Conservation (phyloP, 129 eudicot genomes). For the Centella asiatica region DNA sequence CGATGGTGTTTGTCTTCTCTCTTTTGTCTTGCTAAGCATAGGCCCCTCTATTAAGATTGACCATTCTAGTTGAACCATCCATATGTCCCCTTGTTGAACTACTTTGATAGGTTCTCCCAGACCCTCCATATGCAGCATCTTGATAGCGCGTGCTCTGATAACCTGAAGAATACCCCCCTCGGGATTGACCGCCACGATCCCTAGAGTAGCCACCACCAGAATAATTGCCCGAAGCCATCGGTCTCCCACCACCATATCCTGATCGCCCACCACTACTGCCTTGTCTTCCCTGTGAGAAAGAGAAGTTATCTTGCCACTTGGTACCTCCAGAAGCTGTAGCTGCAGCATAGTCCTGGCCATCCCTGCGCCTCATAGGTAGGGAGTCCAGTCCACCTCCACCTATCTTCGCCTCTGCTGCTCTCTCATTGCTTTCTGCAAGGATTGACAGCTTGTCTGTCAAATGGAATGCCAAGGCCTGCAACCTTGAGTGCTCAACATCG, state of each 20-base stretch:
- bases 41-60: constrained; percentile 58
- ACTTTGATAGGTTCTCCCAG: constrained; percentile 1
- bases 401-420: constrained; percentile 55
- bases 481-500: constrained; percentile 64
- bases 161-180: constrained; percentile 27
- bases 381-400: constrained; percentile 72
- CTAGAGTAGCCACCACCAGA: constrained; percentile 26
- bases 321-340: constrained; percentile 30
- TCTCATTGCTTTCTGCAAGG: constrained; percentile 76
- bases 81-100: constrained; percentile 44
- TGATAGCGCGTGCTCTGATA: constrained; percentile 39
- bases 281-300: constrained; percentile 44
- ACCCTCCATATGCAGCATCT: constrained; percentile 13
- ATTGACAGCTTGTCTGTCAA: constrained; percentile 65
- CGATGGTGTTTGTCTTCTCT: no score
- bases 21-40: no score
- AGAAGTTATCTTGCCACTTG: constrained; percentile 59
- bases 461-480: constrained; percentile 76
- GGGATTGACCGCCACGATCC: constrained; percentile 37
- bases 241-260: constrained; percentile 43
- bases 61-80: constrained; percentile 67
- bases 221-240: constrained; percentile 30
- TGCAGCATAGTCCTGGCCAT: constrained; percentile 73
- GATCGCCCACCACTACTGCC: constrained; percentile 35
- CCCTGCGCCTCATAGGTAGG: constrained; percentile 57